A percentile compares a stretch with the other conserved stretches of the same genome.
Conservation (phyloP, 805 yeast genomes). For the Pichia phayaonensis region DNA sequence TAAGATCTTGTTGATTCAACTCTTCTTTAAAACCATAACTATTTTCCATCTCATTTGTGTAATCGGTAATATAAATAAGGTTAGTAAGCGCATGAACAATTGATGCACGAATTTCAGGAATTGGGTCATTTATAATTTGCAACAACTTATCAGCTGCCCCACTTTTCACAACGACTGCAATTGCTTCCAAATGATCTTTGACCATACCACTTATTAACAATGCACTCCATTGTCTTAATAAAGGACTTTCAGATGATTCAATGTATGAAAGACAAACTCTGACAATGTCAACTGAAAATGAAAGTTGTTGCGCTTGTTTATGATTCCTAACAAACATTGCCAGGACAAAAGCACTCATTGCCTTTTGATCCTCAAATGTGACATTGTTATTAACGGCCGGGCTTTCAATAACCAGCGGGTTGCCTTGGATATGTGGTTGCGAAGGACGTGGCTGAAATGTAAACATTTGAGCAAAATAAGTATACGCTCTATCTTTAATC, state of each 20-base stretch:
- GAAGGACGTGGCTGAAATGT: constrained; percentile 32
- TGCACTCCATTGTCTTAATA: constrained; percentile 88
- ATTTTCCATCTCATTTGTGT: constrained; percentile 30
- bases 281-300: constrained; percentile 67
- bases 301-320: constrained; percentile 69
- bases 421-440: constrained; percentile 14
- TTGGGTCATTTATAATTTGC: constrained; percentile 69
- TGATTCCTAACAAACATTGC: constrained; percentile 79
- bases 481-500: constrained; percentile 83
- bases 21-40: constrained; percentile 28
- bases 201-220: constrained; percentile 71
- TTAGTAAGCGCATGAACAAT: constrained; percentile 65
- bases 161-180: constrained; percentile 59
- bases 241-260: constrained; percentile 70
- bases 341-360: constrained; percentile 89
- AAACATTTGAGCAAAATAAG: constrained; percentile 76
- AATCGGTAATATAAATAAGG: constrained; percentile 43
- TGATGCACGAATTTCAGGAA: constrained; percentile 91
- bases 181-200: constrained; percentile 65
- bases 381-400: constrained; percentile 31
- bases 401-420: constrained; percentile 22
- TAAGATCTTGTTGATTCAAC: constrained; percentile 59
- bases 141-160: constrained; percentile 52
- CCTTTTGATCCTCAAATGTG: constrained; percentile 73
- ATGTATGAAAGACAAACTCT: constrained; percentile 59